Percentiles rank a stretch among this genome's conserved stretches.
phyloP scores from a whole-genome alignment of 352 stramenopile species.

The Phytophthora capsici region DNA sequence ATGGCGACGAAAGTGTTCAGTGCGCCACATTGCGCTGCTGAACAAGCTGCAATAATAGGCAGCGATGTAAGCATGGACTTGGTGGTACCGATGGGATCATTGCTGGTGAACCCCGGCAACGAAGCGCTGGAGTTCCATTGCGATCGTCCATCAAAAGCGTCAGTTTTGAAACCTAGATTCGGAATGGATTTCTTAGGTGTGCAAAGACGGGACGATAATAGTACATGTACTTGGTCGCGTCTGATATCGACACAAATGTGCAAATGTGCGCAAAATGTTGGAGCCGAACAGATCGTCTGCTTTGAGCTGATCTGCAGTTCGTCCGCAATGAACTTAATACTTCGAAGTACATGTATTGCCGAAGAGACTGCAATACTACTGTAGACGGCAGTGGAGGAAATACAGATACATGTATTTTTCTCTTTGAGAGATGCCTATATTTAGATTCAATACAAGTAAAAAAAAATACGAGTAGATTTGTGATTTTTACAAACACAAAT shows the following conservation, averaged over 20 bases:
- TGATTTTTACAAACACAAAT: too few relatives aligned
- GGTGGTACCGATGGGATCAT: background rate
- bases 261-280: background rate
- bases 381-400: too few relatives aligned
- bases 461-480: too few relatives aligned
- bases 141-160: conserved; percentile 24
- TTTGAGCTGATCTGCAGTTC: background rate
- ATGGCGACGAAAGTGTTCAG: conserved; percentile 6
- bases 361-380: too few relatives aligned
- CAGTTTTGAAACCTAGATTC: conserved; percentile 9
- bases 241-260: conserved; percentile 14
- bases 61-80: background rate
- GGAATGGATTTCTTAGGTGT: conserved; percentile 13
- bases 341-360: too few relatives aligned
- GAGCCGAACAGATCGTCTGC: background rate
- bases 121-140: background rate
- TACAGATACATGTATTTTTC: too few relatives aligned
- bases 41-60: background rate
- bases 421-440: too few relatives aligned
- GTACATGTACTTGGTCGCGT: conserved; percentile 14
- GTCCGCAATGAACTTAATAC: background rate
- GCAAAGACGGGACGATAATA: conserved; percentile 2
- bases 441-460: too few relatives aligned
- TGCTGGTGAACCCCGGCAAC: too few relatives aligned
- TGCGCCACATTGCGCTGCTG: conserved; percentile 1